These are phyloP conservation scores for Phragmites australis DNA, from an alignment of 176 grass and related monocot genomes.

Conservation along the genomic window DNA sequence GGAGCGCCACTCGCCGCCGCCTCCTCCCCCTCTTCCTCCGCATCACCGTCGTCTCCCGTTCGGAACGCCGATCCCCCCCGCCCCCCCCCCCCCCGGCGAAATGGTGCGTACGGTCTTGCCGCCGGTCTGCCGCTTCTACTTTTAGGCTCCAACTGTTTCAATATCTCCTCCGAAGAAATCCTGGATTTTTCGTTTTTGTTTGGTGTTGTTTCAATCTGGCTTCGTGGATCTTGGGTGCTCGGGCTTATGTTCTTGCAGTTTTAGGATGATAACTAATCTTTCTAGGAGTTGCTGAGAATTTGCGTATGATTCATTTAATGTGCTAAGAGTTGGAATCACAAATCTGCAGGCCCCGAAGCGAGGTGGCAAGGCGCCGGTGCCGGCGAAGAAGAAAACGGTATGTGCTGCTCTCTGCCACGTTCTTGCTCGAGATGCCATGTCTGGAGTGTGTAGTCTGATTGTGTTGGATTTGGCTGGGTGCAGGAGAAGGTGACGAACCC, in stretches of 20 bases:
- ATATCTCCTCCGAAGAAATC: not conserved
- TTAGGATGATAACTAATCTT: not conserved
- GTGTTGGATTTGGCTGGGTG: not conserved
- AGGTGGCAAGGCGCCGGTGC: slow-evolving; percentile 52
- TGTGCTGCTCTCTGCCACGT: not conserved
- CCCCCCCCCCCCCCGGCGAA: slow-evolving; percentile 43
- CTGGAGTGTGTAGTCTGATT: not conserved
- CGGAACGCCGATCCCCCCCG: slow-evolving; percentile 42
- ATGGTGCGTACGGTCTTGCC: slow-evolving; percentile 43
- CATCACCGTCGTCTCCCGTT: slow-evolving; percentile 35
- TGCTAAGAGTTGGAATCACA: not conserved
- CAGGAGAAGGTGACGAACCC: slow-evolving; percentile 80
- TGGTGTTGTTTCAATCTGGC: not conserved
- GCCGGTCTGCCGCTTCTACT: not conserved
- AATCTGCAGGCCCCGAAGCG: slow-evolving; percentile 77
- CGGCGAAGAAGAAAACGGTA: slow-evolving; percentile 70
- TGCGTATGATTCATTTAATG: not conserved
- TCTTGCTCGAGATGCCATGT: not conserved
- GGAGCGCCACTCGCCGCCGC: slow-evolving; percentile 22
- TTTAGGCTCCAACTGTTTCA: too few species aligned
- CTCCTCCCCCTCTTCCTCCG: not conserved
- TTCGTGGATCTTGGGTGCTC: not conserved
- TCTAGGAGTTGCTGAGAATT: not conserved
- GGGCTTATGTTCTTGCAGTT: not conserved
- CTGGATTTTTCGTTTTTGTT: not conserved